Base-by-base conservation (phyloP, 371 early-diverging fungal species). In the Rhizomucor pusillus region DNA sequence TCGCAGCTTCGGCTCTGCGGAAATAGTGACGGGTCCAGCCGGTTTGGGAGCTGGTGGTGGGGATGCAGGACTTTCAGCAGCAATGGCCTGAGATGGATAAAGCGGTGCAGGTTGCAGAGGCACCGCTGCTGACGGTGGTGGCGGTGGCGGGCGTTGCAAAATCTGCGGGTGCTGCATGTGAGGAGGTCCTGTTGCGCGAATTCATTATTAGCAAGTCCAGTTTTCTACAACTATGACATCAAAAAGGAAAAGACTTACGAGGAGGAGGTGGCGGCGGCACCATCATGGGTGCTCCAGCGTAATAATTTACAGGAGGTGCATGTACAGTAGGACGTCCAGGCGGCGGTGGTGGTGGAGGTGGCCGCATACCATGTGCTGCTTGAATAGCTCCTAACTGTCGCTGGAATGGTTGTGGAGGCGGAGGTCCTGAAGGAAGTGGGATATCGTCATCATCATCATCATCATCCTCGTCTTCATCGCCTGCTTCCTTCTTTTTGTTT, bases 1-100 rank as follows among this genome's bases (percentile, higher is more conserved):
- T 25, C 86, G 74, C 20, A 85, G 65, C 44, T 85, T 73, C 13
- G 86, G 86, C 54, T 79, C 83, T 3, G 82, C 86, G 6, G 86
- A 80, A 16, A 85, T 85, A 34, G 75, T 81, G 10, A 73, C 67
- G 0, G 59, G 48, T 18, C 71, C 65, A 24, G 55, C 44, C 14
- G 56, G 47, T 39, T 54, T 19, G 19, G 52, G 45, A 20, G 29
- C 41, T 36, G 52, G 19, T 39, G 19, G 23, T 23, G 19, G 16
- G 25, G 50, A 22, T 25, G 13, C 40, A 23, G 48, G 12, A 29
- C 18, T 6, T 29, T 43, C 24, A 13, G 39, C 18, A 23, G 51
- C 16, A 11, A 3, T 9, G 16, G 50, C 11, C 39, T 50, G 34
- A 19, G 37, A 29, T 18, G 35, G 34, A 29, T 29, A 29, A 29